Evolutionary conservation across 805 yeast genomes (phyloP).

Genomic region (Peterozyma toletana): DNA sequence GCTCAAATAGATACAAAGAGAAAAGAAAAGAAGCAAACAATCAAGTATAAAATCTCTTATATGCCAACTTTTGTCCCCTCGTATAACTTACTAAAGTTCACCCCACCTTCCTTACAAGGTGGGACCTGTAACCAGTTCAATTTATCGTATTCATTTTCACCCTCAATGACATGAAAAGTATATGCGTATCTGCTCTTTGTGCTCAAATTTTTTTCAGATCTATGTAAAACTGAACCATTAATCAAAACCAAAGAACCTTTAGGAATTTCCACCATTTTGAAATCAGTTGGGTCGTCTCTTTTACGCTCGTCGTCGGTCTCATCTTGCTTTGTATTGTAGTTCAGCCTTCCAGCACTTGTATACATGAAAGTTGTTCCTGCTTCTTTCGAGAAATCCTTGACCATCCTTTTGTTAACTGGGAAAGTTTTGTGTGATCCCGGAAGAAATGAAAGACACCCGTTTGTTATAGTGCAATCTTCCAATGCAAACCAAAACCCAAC

Average conservation of each 20-base stretch:
- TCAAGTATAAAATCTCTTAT: background rate
- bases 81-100: conserved; percentile 31
- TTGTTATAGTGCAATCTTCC: conserved; percentile 59
- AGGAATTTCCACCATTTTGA: conserved; percentile 49
- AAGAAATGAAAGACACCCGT: conserved; percentile 63
- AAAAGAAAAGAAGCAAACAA: too few relatives aligned
- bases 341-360: conserved; percentile 15
- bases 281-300: conserved; percentile 29
- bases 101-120: conserved; percentile 47
- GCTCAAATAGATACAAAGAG: too few relatives aligned
- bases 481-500: conserved; percentile 80
- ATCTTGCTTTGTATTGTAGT: conserved; percentile 15
- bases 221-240: conserved; percentile 65
- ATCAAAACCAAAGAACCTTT: conserved; percentile 70
- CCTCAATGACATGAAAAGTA: conserved; percentile 77
- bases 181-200: conserved; percentile 61
- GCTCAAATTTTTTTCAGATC: conserved; percentile 55
- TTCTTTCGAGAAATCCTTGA: conserved; percentile 38
- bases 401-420: conserved; percentile 57
- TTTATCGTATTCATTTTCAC: conserved; percentile 50
- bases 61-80: conserved; percentile 8
- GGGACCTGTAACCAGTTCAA: conserved; percentile 79
- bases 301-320: conserved; percentile 19
- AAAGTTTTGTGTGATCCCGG: conserved; percentile 64
- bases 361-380: conserved; percentile 52